Evolutionary conservation across 2,329 filamentous ascomycete genomes (phyloP).

Genomic region (Xylariaceae sp.): DNA sequence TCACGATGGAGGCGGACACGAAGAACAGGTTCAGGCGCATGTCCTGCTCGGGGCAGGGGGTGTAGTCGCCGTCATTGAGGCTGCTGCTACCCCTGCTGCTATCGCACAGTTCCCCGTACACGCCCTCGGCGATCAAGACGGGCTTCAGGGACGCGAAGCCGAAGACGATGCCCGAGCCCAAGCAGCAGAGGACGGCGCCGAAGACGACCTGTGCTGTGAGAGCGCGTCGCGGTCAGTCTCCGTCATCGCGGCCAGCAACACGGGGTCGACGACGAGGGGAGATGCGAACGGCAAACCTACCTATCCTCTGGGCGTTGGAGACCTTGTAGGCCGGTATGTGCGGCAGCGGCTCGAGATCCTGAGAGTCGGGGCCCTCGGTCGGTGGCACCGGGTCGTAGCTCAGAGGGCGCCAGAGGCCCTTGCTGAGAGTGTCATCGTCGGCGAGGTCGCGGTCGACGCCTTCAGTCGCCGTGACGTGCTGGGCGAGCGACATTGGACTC

Average conservation of each 20-base stretch:
- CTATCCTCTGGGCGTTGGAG: slow-evolving; percentile 17
- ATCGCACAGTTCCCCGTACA: slow-evolving; percentile 48
- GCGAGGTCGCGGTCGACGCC: slow-evolving; percentile 31
- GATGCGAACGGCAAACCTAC: slow-evolving; percentile 13
- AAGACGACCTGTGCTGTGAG: slow-evolving; percentile 49
- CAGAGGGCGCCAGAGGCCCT: slow-evolving; percentile 19
- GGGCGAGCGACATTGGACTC: slow-evolving; percentile 32
- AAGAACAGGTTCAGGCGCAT: slow-evolving; percentile 61
- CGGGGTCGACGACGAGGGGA: too few relatives aligned
- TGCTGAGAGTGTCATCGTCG: slow-evolving; percentile 10
- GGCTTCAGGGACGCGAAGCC: slow-evolving; percentile 60
- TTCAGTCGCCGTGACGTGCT: slow-evolving; percentile 33
- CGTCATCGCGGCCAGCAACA: too few relatives aligned
- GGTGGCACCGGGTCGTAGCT: slow-evolving; percentile 22
- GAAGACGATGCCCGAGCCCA: slow-evolving; percentile 58
- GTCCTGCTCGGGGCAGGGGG: slow-evolving; percentile 46
- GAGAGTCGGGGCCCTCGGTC: slow-evolving; percentile 20
- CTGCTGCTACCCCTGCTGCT: slow-evolving; percentile 33
- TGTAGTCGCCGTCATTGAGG: slow-evolving; percentile 16
- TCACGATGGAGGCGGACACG: slow-evolving; percentile 58
- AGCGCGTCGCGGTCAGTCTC: slow-evolving; percentile 3
- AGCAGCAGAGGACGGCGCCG: slow-evolving; percentile 58
- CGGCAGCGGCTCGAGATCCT: slow-evolving; percentile 20
- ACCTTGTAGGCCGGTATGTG: slow-evolving; percentile 26
- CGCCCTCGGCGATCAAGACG: slow-evolving; percentile 49